These are phyloP conservation scores for Fusarium redolens DNA, from an alignment of 2,329 filamentous ascomycete species.

Conservation along the genomic window DNA sequence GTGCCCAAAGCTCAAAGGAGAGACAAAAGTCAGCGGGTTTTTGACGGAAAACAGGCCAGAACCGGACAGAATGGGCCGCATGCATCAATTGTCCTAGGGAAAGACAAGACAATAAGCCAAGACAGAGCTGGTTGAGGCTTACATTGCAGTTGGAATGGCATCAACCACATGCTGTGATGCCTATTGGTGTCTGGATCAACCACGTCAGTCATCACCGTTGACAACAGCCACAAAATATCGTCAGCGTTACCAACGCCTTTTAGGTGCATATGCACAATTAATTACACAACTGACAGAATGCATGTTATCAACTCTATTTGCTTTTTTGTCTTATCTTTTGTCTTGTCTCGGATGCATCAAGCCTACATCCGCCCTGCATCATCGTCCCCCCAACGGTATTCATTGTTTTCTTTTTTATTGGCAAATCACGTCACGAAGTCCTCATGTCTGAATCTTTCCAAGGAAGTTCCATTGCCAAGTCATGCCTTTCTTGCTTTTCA, in stretches of 20 bases:
- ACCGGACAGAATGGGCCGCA: not conserved
- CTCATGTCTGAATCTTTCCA: not conserved
- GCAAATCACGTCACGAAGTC: slow-evolving; percentile 17
- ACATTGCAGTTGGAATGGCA: not conserved
- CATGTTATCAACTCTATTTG: slow-evolving; percentile 11
- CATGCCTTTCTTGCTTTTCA: not conserved
- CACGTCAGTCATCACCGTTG: slow-evolving; percentile 38
- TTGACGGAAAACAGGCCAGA: not conserved
- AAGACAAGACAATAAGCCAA: not conserved
- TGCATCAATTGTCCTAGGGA: not conserved
- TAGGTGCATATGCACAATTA: slow-evolving; percentile 14
- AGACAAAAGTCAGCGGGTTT: not conserved
- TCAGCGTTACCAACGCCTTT: slow-evolving; percentile 3
- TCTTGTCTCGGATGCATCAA: slow-evolving; percentile 22
- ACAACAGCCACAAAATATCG: slow-evolving; percentile 21
- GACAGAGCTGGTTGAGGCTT: not conserved
- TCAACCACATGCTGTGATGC: not conserved
- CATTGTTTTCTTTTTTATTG: not conserved
- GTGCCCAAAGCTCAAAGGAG: slow-evolving; percentile 8
- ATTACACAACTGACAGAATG: slow-evolving; percentile 20
- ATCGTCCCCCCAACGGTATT: slow-evolving; percentile 13
- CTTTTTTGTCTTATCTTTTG: slow-evolving; percentile 11
- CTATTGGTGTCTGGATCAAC: slow-evolving; percentile 14
- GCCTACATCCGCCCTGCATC: slow-evolving; percentile 13
- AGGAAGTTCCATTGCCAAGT: slow-evolving; percentile 3